Percentiles rank a stretch among this genome's conserved stretches.
Evolutionary conservation across 305 asterid species (phyloP).

Genomic region (Fraxinus latifolia): DNA sequence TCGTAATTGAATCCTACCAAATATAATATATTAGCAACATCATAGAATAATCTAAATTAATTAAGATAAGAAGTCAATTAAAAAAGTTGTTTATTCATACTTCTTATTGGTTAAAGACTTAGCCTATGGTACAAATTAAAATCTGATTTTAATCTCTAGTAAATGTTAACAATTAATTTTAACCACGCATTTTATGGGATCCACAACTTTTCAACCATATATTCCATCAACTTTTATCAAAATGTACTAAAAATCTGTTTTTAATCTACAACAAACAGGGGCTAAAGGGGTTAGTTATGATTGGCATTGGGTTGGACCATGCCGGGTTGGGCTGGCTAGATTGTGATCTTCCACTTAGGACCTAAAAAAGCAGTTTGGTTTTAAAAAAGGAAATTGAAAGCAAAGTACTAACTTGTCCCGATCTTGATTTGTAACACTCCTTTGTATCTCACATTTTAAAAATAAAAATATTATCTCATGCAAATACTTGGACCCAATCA

Average conservation of each 20-base stretch:
- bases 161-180: too few relatives aligned
- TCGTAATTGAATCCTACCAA: slow-evolving; percentile 13
- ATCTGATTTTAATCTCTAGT: too few relatives aligned
- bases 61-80: slow-evolving; percentile 21
- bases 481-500: background rate
- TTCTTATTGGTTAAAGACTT: slow-evolving; percentile 14
- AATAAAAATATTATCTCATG: background rate
- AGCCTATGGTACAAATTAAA: too few relatives aligned
- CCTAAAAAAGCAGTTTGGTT: background rate
- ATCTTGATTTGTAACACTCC: background rate
- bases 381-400: background rate
- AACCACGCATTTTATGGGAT: too few relatives aligned
- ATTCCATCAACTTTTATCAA: too few relatives aligned
- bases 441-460: background rate
- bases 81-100: background rate
- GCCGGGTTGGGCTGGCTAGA: slow-evolving; percentile 32
- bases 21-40: slow-evolving; percentile 6
- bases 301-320: slow-evolving; percentile 41
- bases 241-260: too few relatives aligned
- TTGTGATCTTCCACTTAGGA: slow-evolving; percentile 25
- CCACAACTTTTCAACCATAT: too few relatives aligned
- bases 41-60: slow-evolving; percentile 15
- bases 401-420: background rate
- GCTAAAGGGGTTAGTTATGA: slow-evolving; percentile 21
- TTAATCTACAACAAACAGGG: too few relatives aligned